These are phyloP conservation scores for Coriaria nepalensis DNA, from an alignment of 306 rosid species.

Conservation along the genomic window DNA sequence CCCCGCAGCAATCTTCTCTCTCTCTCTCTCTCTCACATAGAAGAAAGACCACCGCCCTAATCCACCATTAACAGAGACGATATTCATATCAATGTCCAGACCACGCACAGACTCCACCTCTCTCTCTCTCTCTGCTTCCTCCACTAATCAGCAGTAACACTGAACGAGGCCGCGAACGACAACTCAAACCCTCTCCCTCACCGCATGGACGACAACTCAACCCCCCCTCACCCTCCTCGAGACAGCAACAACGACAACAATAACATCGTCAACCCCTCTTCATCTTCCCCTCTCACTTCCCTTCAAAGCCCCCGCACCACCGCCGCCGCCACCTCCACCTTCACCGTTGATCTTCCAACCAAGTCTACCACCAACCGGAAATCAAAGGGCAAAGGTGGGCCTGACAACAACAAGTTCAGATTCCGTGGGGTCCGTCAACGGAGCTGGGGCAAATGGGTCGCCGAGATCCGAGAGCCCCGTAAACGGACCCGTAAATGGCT, in stretches of 20 bases:
- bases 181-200: constrained; percentile 8
- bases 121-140: constrained; percentile 9
- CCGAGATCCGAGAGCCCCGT: constrained; percentile 95
- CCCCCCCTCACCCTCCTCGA: constrained; percentile 20
- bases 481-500: constrained; percentile 90
- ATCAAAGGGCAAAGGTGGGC: constrained; percentile 78
- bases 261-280: constrained; percentile 5
- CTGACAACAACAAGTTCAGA: constrained; percentile 81
- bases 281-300: constrained; percentile 18
- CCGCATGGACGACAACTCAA: constrained; percentile 34
- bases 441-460: constrained; percentile 99
- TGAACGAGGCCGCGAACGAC: constrained; percentile 46
- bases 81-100: constrained; percentile 21
- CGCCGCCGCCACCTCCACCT: not conserved
- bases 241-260: constrained; percentile 13
- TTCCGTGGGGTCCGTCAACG: constrained; percentile 88
- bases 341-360: not conserved
- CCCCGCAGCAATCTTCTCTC: no score
- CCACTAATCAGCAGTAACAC: constrained; percentile 36
- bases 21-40: not conserved
- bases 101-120: constrained; percentile 11
- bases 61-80: constrained; percentile 58
- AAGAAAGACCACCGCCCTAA: constrained; percentile 54
- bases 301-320: constrained; percentile 15
- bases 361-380: constrained; percentile 13